phyloP scores from a whole-genome alignment of 208 protist species.

The Entamoeba dispar region DNA sequence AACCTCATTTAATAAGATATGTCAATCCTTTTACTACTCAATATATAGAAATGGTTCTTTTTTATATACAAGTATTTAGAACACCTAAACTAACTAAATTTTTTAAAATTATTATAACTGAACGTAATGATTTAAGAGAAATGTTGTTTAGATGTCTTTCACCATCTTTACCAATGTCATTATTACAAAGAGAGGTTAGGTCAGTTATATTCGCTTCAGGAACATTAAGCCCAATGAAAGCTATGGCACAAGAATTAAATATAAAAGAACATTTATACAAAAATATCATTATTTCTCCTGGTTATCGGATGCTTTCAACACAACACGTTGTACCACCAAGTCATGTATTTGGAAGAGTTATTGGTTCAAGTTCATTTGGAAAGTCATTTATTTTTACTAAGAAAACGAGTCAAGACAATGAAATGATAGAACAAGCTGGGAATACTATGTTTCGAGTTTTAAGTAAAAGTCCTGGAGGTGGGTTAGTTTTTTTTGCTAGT shows the following conservation, averaged over 20 bases:
- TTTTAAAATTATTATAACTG: background rate
- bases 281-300: background rate
- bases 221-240: background rate
- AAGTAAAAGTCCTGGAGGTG: too few relatives aligned
- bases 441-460: too few relatives aligned
- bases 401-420: background rate
- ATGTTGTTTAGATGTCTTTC: background rate
- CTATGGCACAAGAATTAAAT: background rate
- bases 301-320: background rate
- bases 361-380: background rate
- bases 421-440: too few relatives aligned
- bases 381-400: background rate
- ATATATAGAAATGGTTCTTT: background rate
- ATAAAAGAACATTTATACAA: background rate
- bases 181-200: background rate
- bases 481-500: too few relatives aligned
- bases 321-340: background rate
- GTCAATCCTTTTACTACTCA: background rate
- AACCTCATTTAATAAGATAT: background rate
- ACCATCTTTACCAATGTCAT: background rate
- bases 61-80: background rate
- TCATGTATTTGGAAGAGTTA: background rate
- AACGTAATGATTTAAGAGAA: background rate
- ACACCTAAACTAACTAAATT: background rate
- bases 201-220: background rate